Evolutionary conservation across 257 asterid species (phyloP).

Genomic region (Plantago major): DNA sequence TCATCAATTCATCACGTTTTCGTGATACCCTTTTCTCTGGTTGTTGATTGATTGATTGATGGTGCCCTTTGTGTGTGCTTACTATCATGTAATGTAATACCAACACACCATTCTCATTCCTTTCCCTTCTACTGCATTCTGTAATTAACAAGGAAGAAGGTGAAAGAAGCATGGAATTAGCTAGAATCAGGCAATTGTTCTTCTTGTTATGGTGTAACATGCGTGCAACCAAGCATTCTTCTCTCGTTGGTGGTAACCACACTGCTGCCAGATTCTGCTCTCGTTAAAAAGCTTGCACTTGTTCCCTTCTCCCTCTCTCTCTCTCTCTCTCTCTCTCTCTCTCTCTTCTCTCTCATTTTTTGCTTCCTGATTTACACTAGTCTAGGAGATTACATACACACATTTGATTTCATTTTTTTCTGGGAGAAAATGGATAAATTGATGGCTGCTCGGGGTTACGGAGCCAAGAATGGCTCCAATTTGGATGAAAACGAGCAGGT

Average conservation of each 20-base stretch:
- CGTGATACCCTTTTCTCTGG: background rate
- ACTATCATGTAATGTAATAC: background rate
- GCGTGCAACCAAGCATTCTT: slow-evolving; percentile 34
- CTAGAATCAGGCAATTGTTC: slow-evolving; percentile 47
- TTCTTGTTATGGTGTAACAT: slow-evolving; percentile 36
- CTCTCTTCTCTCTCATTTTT: background rate
- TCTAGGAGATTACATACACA: too few species aligned
- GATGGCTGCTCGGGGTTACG: slow-evolving; percentile 20
- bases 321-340: slow-evolving; percentile 23
- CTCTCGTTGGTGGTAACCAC: slow-evolving; percentile 79
- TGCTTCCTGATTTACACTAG: background rate
- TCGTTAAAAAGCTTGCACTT: slow-evolving; percentile 30
- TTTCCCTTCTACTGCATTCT: too few species aligned
- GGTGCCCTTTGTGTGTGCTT: slow-evolving; percentile 16
- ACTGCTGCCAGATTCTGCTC: slow-evolving; percentile 68
- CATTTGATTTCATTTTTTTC: too few species aligned
- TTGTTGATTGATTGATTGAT: slow-evolving; percentile 13
- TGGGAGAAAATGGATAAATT: slow-evolving; percentile 29
- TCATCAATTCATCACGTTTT: background rate
- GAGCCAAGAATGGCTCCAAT: slow-evolving; percentile 14
- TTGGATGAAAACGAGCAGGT: slow-evolving; percentile 21
- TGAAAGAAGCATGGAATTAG: slow-evolving; percentile 45
- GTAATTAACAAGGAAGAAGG: background rate
- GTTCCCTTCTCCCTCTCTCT: slow-evolving; percentile 16
- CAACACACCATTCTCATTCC: too few species aligned